Evolutionary conservation across 306 rosid species (phyloP), one percentile per base, ranked within the genome.

Genomic region (Glycine soja): DNA sequence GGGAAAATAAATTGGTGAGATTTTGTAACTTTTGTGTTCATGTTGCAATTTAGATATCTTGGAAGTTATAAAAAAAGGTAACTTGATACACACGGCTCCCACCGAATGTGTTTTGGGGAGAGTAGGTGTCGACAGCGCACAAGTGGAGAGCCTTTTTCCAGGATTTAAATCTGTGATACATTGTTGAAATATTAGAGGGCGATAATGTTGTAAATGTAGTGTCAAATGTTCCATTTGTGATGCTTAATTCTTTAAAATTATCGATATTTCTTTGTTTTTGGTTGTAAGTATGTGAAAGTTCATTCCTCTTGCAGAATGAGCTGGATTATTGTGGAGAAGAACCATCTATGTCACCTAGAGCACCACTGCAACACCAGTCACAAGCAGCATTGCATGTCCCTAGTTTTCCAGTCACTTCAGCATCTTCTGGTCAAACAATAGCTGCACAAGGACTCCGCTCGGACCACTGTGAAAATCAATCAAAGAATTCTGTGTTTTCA

Each of bases 281-380:
- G 53, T 47, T 14, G 59, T 56, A 42, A 9, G 14, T 45, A 57
- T 57, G 42, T 74, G 18, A 43, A 82, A 70, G 24, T 19, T 40
- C 68, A 52, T 62, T 59, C 56, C 11, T 64, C 65, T 76, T 81
- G 83, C 85, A 92, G 97, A 89, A 89, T 78, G 97, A 90, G 89
- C 38, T 92, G 59, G 97, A 92, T 70, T 88, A 78, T 71, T 76
- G 90, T 72, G 97, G 90, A 76, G 97, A 92, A 77, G 97, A 92
- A 83, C 92, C 91, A 53, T 88, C 94, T 19, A 83, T 89, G 97
- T 92, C 97, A 47, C 92, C 97, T 0, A 87, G 95, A 67, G 89
- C 86, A 8, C 75, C 86, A 24, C 57, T 58, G 42, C 94, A 84
- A 56, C 90, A 90, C 18, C 90, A 81, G 8, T 62, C 86, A 56